A percentile compares a stretch with the other conserved stretches of the same genome.
Conservation (phyloP, 371 early-diverging fungal species). For the Fennellomyces sp. region DNA sequence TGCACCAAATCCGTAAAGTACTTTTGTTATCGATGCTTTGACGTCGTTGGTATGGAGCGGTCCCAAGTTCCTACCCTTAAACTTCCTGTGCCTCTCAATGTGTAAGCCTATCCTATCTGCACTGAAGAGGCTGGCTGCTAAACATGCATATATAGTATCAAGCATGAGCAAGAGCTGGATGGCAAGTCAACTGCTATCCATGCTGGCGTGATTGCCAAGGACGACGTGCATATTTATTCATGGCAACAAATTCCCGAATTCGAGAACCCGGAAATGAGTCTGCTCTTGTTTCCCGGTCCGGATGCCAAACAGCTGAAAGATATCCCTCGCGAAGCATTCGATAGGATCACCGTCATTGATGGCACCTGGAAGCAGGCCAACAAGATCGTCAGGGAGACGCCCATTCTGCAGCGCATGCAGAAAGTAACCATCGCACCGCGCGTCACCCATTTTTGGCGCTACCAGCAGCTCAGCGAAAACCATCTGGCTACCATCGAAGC, state of each 20-base stretch:
- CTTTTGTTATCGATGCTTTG: conserved; percentile 76
- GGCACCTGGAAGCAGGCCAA: conserved; percentile 93
- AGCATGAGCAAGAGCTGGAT: conserved; percentile 78
- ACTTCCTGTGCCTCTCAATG: conserved; percentile 77
- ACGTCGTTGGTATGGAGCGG: conserved; percentile 53
- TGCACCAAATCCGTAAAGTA: conserved; percentile 71
- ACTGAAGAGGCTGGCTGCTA: not conserved
- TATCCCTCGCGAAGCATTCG: conserved; percentile 65
- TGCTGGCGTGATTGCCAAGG: conserved; percentile 77
- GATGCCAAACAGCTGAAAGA: conserved; percentile 69
- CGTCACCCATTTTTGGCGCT: conserved; percentile 90
- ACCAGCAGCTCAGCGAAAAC: conserved; percentile 72
- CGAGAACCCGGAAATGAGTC: conserved; percentile 64
- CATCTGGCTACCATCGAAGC: conserved; percentile 94
- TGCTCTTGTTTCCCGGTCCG: conserved; percentile 91
- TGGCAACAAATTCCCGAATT: conserved; percentile 60
- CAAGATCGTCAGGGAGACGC: conserved; percentile 64
- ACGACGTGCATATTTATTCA: conserved; percentile 66
- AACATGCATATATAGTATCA: conserved; percentile 55
- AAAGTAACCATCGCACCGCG: conserved; percentile 68
- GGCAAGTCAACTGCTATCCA: conserved; percentile 91
- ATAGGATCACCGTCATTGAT: conserved; percentile 85
- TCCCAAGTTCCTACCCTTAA: conserved; percentile 64
- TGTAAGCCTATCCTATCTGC: conserved; percentile 59
- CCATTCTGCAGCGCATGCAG: conserved; percentile 46